phyloP scores from a whole-genome alignment of 2,329 filamentous ascomycete genomes.

The Scedosporium boydii region DNA sequence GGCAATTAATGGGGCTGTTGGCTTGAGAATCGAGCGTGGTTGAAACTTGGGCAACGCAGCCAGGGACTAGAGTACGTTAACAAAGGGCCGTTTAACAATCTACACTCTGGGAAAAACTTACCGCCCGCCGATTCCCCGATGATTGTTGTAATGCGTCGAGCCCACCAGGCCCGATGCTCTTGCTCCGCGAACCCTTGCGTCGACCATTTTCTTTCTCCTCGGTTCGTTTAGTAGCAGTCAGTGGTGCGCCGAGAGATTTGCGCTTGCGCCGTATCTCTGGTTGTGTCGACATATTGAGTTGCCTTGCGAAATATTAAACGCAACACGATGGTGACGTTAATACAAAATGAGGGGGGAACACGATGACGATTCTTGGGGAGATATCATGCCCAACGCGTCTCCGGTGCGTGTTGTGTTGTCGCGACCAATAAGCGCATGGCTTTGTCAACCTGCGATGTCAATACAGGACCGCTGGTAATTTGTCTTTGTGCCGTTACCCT shows the following conservation, averaged over 20 bases:
- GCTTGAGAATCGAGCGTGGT: conserved; percentile 70
- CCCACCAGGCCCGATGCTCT: conserved; percentile 90
- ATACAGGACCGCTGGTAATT: neutral
- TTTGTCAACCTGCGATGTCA: neutral
- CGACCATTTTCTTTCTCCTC: conserved; percentile 71
- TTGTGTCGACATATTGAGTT: conserved; percentile 34
- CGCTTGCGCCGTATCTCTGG: conserved; percentile 50
- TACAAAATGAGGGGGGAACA: conserved; percentile 2
- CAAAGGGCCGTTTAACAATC: neutral
- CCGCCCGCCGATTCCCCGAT: conserved; percentile 70
- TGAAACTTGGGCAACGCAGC: conserved; percentile 40
- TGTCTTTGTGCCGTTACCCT: neutral
- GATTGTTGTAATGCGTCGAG: conserved; percentile 70
- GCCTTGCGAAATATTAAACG: neutral
- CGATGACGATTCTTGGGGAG: conserved; percentile 18
- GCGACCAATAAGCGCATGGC: neutral
- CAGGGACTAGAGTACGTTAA: conserved; percentile 36
- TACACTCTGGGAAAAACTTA: conserved; percentile 30
- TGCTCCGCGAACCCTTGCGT: conserved; percentile 73
- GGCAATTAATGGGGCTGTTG: conserved; percentile 56
- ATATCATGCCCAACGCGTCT: neutral
- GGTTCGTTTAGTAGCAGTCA: conserved; percentile 38
- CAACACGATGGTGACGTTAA: neutral
- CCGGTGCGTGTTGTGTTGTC: neutral
- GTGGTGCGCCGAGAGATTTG: conserved; percentile 57